phyloP scores from a whole-genome alignment of 2,329 filamentous ascomycete species.

The Hypoxylon sp. region DNA sequence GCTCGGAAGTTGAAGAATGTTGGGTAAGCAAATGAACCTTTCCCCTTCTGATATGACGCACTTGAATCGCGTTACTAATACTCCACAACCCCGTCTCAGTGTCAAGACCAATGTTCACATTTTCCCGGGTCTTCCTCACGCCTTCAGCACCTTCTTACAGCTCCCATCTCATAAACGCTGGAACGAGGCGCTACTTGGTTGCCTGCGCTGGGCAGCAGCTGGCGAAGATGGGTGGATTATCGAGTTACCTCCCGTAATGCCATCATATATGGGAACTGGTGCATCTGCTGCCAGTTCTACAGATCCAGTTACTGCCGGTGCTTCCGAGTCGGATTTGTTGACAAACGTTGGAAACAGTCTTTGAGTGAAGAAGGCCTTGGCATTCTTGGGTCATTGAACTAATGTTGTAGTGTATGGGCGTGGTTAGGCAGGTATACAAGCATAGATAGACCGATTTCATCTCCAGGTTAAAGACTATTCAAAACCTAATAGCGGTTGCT shows the following conservation, averaged over 20 bases:
- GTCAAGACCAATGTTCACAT: constrained; percentile 52
- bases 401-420: neutral
- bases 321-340: constrained; percentile 8
- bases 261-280: constrained; percentile 15
- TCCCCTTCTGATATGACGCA: neutral
- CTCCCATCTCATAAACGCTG: constrained; percentile 47
- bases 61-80: neutral
- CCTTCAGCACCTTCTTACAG: constrained; percentile 46
- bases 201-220: constrained; percentile 38
- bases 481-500: too few relatives aligned
- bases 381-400: neutral
- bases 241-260: constrained; percentile 34
- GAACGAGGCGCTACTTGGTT: constrained; percentile 41
- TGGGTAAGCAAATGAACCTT: constrained; percentile 41
- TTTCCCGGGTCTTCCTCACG: constrained; percentile 53
- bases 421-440: neutral
- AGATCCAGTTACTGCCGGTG: constrained; percentile 13
- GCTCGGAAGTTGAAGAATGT: constrained; percentile 48
- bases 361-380: neutral
- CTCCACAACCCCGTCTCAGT: constrained; percentile 27
- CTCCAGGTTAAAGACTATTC: neutral
- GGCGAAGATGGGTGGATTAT: constrained; percentile 45
- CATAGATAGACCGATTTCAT: neutral
- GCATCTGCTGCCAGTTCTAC: constrained; percentile 16
- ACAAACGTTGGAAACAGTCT: constrained; percentile 23